Evolutionary conservation across 2,329 filamentous ascomycete species (phyloP).

Genomic region (Xylaria sp.): DNA sequence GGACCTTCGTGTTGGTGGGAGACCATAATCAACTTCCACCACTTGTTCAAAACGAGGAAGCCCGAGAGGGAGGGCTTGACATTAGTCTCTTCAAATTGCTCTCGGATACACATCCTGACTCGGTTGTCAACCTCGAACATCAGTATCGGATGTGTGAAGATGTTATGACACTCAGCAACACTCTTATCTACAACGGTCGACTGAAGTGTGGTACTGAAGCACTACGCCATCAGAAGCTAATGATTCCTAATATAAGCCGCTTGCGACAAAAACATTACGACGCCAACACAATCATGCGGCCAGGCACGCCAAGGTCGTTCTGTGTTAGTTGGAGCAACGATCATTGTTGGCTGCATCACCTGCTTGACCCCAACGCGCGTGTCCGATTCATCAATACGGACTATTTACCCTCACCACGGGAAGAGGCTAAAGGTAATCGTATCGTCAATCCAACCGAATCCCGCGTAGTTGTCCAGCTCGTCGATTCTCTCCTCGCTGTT

Average conservation of each 20-base stretch:
- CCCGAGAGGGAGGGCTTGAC: slow-evolving; percentile 86
- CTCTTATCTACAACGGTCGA: slow-evolving; percentile 89
- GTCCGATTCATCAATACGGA: slow-evolving; percentile 94
- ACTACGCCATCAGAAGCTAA: slow-evolving; percentile 76
- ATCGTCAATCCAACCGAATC: slow-evolving; percentile 91
- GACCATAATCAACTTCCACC: slow-evolving; percentile 97
- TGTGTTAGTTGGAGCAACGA: slow-evolving; percentile 64
- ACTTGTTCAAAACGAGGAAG: slow-evolving; percentile 91
- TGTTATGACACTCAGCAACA: slow-evolving; percentile 93
- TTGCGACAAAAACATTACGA: slow-evolving; percentile 71
- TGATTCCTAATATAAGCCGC: slow-evolving; percentile 72
- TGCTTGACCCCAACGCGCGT: slow-evolving; percentile 76
- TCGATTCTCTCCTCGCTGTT: slow-evolving; percentile 78
- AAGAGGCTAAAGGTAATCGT: slow-evolving; percentile 82
- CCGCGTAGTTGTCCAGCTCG: slow-evolving; percentile 79
- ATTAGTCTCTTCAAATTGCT: slow-evolving; percentile 93
- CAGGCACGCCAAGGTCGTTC: slow-evolving; percentile 59
- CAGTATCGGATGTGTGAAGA: slow-evolving; percentile 99
- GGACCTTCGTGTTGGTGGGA: slow-evolving; percentile 92
- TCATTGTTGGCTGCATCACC: slow-evolving; percentile 79
- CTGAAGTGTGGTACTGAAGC: slow-evolving; percentile 87
- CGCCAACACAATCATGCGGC: slow-evolving; percentile 57
- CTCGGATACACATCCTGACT: slow-evolving; percentile 86
- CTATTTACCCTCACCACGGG: slow-evolving; percentile 71
- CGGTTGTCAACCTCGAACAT: slow-evolving; percentile 91